Evolutionary conservation across 768 basidiomycete species (phyloP).

Genomic region (Lactifluus rugatus): DNA sequence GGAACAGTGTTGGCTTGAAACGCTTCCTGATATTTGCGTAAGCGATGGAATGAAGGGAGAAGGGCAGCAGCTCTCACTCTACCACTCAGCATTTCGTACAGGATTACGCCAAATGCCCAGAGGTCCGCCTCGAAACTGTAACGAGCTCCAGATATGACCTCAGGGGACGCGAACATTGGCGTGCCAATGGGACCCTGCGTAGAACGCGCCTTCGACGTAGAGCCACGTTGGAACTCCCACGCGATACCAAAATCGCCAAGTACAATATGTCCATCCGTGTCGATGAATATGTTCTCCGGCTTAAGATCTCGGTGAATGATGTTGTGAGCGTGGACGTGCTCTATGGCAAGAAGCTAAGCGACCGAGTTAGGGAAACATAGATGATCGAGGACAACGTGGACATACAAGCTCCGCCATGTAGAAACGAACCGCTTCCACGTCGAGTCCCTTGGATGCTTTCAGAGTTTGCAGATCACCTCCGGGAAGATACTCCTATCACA

Average conservation of each 20-base stretch:
- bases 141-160: background rate
- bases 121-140: constrained; percentile 17
- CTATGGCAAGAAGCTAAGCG: constrained; percentile 15
- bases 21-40: constrained; percentile 1
- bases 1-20: constrained; percentile 2
- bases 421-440: constrained; percentile 6
- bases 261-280: constrained; percentile 71
- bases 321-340: constrained; percentile 77
- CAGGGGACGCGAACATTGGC: constrained; percentile 13
- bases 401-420: constrained; percentile 17
- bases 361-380: background rate
- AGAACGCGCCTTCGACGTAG: constrained; percentile 29
- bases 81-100: constrained; percentile 13
- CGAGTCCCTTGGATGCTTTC: background rate
- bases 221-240: constrained; percentile 82
- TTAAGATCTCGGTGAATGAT: constrained; percentile 99
- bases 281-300: constrained; percentile 94
- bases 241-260: constrained; percentile 98
- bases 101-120: constrained; percentile 17
- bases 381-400: background rate
- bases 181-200: constrained; percentile 8
- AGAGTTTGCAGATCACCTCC: constrained; percentile 4
- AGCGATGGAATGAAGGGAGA: background rate
- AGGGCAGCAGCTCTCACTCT: background rate
- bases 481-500: constrained; percentile 11